A percentile compares a stretch with the other conserved stretches of the same genome.
phyloP scores from a whole-genome alignment of 2,329 filamentous ascomycete species.

The Moelleriella libera region DNA sequence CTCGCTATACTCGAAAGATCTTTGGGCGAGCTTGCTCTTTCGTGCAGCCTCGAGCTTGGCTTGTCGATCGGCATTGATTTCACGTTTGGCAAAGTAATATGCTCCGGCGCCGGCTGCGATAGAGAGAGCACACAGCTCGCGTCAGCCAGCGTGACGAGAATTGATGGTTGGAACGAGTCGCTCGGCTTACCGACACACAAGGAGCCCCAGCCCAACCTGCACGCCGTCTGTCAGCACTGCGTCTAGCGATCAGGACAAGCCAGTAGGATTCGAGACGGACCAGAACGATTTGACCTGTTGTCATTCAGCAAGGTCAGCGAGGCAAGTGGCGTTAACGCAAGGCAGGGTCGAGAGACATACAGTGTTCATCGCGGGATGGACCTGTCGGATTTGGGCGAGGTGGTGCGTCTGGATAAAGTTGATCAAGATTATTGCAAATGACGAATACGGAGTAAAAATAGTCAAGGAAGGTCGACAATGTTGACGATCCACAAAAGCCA shows the following conservation, averaged over 20 bases:
- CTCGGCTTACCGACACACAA: conserved; percentile 59
- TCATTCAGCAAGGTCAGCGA: not conserved
- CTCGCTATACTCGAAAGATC: conserved; percentile 36
- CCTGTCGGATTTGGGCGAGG: not conserved
- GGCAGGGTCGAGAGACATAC: conserved; percentile 21
- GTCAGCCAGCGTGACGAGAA: not conserved
- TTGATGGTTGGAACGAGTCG: not conserved
- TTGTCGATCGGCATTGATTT: conserved; percentile 81
- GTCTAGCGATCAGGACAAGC: not conserved
- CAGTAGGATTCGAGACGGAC: conserved; percentile 22
- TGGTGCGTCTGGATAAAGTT: not conserved
- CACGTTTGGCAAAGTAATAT: conserved; percentile 90
- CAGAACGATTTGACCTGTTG: conserved; percentile 50
- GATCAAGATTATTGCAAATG: no score
- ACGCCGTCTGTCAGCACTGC: conserved; percentile 1
- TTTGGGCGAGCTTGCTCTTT: conserved; percentile 45
- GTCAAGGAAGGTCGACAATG: no score
- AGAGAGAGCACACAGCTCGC: not conserved
- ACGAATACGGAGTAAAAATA: no score
- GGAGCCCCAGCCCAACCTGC: conserved; percentile 85
- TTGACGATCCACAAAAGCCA: no score
- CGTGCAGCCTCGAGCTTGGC: conserved; percentile 54
- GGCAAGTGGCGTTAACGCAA: not conserved
- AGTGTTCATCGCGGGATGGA: conserved; percentile 29
- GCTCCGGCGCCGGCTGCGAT: conserved; percentile 67